phyloP scores from a whole-genome alignment of 1,139 yeast genomes.

The Blastobotrys malaysiensis region DNA sequence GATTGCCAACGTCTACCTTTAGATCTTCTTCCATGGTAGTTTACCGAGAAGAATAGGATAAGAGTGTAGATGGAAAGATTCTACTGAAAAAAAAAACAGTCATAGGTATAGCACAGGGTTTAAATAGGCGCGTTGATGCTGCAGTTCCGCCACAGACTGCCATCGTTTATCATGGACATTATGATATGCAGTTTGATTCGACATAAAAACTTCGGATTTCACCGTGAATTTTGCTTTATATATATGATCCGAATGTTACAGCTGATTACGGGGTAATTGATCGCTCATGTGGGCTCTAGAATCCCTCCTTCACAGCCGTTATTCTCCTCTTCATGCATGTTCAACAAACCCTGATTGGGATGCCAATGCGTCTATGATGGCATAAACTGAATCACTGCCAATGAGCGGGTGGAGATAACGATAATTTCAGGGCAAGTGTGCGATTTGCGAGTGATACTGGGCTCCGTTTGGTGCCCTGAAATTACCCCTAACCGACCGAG shows the following conservation, averaged over 20 bases:
- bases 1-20: not conserved
- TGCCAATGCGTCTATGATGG: not conserved
- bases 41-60: no score
- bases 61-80: not conserved
- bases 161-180: not conserved
- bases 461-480: no score
- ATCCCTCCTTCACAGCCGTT: not conserved
- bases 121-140: not conserved
- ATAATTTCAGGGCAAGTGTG: not conserved
- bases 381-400: not conserved
- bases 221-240: not conserved
- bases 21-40: not conserved
- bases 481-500: no score
- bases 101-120: not conserved
- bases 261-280: not conserved
- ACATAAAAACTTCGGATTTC: not conserved
- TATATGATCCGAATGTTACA: not conserved
- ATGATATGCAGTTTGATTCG: not conserved
- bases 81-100: not conserved
- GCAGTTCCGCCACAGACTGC: not conserved
- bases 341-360: not conserved
- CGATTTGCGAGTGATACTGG: no score
- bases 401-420: not conserved
- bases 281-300: not conserved
- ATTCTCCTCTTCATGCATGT: not conserved